Conservation (phyloP, 2,329 filamentous ascomycete species). For the Ilyonectria destructans region DNA sequence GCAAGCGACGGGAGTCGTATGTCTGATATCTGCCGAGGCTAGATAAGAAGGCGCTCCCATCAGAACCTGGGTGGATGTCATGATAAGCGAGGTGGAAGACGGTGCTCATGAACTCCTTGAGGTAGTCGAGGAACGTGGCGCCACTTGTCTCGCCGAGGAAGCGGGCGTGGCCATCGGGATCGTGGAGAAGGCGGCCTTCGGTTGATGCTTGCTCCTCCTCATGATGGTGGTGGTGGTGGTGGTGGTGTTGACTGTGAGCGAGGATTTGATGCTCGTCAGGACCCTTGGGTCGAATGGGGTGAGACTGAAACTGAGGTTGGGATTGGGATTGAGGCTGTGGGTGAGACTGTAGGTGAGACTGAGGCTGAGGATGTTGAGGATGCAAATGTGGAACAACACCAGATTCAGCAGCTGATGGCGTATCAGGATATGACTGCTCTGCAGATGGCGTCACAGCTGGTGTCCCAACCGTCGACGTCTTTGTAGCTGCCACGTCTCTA, state of each 20-base stretch:
- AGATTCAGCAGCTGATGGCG: background rate
- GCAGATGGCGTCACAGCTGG: constrained; percentile 7
- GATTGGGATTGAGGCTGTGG: constrained; percentile 28
- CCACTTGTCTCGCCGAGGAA: constrained; percentile 68
- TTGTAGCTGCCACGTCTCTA: constrained; percentile 6
- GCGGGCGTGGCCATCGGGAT: constrained; percentile 61
- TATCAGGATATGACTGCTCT: constrained; percentile 5
- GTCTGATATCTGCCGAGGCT: constrained; percentile 65
- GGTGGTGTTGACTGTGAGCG: constrained; percentile 31
- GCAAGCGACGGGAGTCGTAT: constrained; percentile 61
- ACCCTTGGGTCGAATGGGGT: constrained; percentile 17
- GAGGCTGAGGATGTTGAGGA: constrained; percentile 31
- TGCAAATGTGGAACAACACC: background rate
- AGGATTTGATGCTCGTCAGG: constrained; percentile 15
- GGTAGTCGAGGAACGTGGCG: constrained; percentile 65
- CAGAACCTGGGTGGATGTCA: constrained; percentile 40
- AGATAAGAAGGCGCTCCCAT: constrained; percentile 56
- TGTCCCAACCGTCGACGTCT: background rate
- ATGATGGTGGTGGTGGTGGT: constrained; percentile 41
- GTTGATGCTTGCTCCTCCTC: constrained; percentile 46
- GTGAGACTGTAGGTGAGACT: constrained; percentile 21
- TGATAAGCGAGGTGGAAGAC: constrained; percentile 55
- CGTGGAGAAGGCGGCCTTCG: constrained; percentile 62
- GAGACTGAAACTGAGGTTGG: background rate
- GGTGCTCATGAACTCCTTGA: constrained; percentile 65